Base-by-base conservation (phyloP, 371 early-diverging fungal species). In the Phascolomyces articulosus region DNA sequence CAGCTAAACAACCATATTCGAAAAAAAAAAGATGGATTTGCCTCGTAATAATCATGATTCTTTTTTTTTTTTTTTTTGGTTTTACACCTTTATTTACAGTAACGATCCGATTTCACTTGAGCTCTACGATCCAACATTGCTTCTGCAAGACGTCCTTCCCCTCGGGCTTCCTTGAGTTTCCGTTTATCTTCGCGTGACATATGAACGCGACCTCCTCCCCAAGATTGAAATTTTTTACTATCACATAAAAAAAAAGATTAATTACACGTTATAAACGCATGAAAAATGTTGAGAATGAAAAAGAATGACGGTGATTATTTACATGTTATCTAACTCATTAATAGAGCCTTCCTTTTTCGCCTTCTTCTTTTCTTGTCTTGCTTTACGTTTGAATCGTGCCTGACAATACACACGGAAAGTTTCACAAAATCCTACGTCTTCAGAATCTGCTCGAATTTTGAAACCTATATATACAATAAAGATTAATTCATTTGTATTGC, bases 71-170 rank as follows among this genome's bases (percentile, higher is more conserved):
- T 23, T 21, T 0, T 55, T 55, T 18, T 0, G 6, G 38, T 55
- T 51, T n/a, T 23, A 41, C 40, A 40, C 31, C 9, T 58, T 78
- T 81, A 92, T 79, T 93, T 93, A 81, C 93, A 92, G 63, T 92
- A 91, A 40, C 92, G 90, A 75, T 95, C 95, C 7, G 90, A 83
- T 69, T 95, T 95, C 44, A 90, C 73, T 73, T 94, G 93, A 57
- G 85, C 87, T 60, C 95, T 77, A 54, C 93, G 87, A 75, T 93
- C 91, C 67, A 95, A 70, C 63, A 95, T 73, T 23, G 90, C 87
- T 72, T 94, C 93, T 47, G 91, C 84, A 47, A 93, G 68, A 11
- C 80, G 85, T 2, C 95, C 95, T 61, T 90, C 86, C 62, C 88
- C 81, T 63, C 80, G 84, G 3, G 95, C 95, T 55, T 73, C 75